A percentile compares a stretch with the other conserved stretches of the same genome.
These are phyloP conservation scores for Vitis riparia DNA, from an alignment of 164 flowering plant genomes.

Conservation along the genomic window DNA sequence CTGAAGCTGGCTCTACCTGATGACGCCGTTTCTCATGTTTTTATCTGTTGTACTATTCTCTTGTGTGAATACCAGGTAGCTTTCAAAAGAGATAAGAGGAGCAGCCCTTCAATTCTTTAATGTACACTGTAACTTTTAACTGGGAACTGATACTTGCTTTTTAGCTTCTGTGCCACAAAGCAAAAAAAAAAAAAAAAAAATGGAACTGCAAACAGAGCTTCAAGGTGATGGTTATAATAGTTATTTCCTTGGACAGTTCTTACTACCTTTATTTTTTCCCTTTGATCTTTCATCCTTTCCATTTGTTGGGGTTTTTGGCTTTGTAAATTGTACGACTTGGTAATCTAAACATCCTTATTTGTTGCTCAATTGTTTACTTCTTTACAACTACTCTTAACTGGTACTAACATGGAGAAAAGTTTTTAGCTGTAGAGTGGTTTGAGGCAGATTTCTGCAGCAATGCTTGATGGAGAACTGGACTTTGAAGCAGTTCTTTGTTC, in stretches of 20 bases:
- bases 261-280: constrained; percentile 5
- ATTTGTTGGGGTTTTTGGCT: constrained; percentile 9
- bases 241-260: constrained; percentile 16
- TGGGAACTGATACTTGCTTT: constrained; percentile 22
- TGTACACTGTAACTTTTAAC: constrained; percentile 53
- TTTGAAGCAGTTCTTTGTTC: not conserved
- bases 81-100: constrained; percentile 23
- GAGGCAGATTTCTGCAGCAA: not conserved
- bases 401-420: not conserved
- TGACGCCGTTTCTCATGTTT: constrained; percentile 9
- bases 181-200: constrained; percentile 5
- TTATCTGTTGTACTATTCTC: constrained; percentile 30
- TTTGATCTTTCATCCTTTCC: constrained; percentile 1
- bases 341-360: constrained; percentile 14
- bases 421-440: not conserved
- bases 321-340: constrained; percentile 30
- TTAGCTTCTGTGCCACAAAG: constrained; percentile 26
- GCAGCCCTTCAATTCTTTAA: constrained; percentile 41
- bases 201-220: constrained; percentile 20
- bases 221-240: constrained; percentile 27
- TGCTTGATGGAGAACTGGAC: not conserved
- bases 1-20: constrained; percentile 36
- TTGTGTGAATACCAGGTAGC: constrained; percentile 32
- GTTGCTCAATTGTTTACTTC: not conserved
- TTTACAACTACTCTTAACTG: not conserved